phyloP scores from a whole-genome alignment of 345 rosid species.

The Pelargonium nanum region DNA sequence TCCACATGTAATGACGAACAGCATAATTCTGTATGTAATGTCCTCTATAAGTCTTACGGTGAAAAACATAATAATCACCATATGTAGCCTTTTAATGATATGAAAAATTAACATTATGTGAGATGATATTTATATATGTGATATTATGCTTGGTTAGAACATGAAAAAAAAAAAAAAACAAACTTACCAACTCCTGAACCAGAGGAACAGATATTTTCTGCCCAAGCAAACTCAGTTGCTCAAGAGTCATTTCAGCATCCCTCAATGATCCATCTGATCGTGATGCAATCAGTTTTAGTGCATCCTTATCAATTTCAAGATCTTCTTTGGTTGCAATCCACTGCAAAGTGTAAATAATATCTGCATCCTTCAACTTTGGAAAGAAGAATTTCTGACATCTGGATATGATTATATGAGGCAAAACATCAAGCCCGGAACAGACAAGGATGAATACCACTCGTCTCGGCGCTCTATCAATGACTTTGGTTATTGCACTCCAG shows the following conservation, averaged over 20 bases:
- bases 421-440: constrained; percentile 74
- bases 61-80: too few species aligned
- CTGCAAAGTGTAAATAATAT: constrained; percentile 67
- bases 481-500: constrained; percentile 78
- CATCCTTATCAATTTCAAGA: constrained; percentile 64
- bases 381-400: constrained; percentile 96
- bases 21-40: too few species aligned
- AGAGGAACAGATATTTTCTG: constrained; percentile 67
- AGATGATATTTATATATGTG: not conserved
- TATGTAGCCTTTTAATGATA: too few species aligned
- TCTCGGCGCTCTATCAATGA: constrained; percentile 71
- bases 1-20: too few species aligned
- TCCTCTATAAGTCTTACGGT: too few species aligned
- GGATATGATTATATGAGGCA: constrained; percentile 85
- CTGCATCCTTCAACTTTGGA: constrained; percentile 85
- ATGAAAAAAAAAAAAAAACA: constrained; percentile 5
- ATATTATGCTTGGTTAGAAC: too few species aligned
- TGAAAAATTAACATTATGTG: not conserved
- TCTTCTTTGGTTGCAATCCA: constrained; percentile 65
- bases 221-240: constrained; percentile 86
- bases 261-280: constrained; percentile 94
- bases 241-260: constrained; percentile 95
- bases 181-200: constrained; percentile 89
- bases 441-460: constrained; percentile 74
- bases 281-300: constrained; percentile 85